Evolutionary conservation across 495 filamentous ascomycete species (phyloP), one percentile per base, ranked within the genome.

Genomic region (Aspergillus bertholletiae): DNA sequence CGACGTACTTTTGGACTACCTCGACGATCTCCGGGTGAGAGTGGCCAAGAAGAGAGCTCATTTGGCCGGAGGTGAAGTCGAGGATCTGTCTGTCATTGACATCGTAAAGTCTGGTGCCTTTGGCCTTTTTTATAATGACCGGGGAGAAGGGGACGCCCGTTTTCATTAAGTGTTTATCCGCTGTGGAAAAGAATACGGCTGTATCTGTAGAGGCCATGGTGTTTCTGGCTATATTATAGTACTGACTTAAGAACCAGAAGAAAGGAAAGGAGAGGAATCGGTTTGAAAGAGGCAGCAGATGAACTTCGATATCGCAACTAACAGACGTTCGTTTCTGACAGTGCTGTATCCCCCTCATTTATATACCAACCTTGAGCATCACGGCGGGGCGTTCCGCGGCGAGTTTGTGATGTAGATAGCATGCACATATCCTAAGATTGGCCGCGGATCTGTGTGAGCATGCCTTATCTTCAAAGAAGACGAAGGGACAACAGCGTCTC

Each of bases 31-130:
- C 80, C 1, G 81, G 79, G 54, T 83, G 74, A 0, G 73, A 75
- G 54, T 84, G 81, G n/a, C 80, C 81, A 1, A 84, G 68, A 0
- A 83, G 66, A 21, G 74, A 82, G 17, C 74, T 76, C 77, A 81
- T 80, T 49, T 83, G 80, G 26, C 80, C 81, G 0, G 80, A 82
- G 0, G 80, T 83, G 68, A 74, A 81, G 60, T 81, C 78, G 2
- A 80, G 70, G 28, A 82, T 76, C 21, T 62, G 63, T 11, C 67
- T 67, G 23, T 61, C 59, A 23, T 53, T 51, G 12, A 52, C 49
- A 26, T 62, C 61, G 44, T 66, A 63, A n/a, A 75, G 62, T 15
- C 56, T 48, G 7, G 65, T 66, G 5, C 73, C 73, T 22, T 60
- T 40, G 9, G 64, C 64, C 32, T 62, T 67, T 46, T 61, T 67